Evolutionary conservation across 2,329 filamentous ascomycete genomes (phyloP), one percentile per base, ranked within the genome.

Genomic region (Arthrobotrys musiformis): DNA sequence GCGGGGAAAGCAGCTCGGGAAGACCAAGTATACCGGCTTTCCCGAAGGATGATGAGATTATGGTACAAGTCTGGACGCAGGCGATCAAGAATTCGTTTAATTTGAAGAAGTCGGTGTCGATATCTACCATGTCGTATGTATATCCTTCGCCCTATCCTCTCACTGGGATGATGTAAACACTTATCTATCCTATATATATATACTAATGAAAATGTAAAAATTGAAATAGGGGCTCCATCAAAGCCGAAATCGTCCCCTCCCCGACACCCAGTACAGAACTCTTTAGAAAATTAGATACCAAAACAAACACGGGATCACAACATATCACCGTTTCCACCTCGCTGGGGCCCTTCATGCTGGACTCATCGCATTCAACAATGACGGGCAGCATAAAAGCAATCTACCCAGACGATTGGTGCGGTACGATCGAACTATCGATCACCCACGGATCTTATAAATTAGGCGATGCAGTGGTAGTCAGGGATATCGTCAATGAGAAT

Each of bases 361-460:
- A 76, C 33, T 69, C 72, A 15, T 60, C 37, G 4, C 72, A 76
- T 30, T 50, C 64, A 4, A 76, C 72, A 2, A 35, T 35, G 37
- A 64, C 63, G 2, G 72, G 72, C 6, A 70, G 64, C 46, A 64
- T 76, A 22, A 70, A 76, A 33, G 37, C 58, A 22, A 50, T 40
- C 6, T 76, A 76, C 19, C 72, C 72, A 11, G 64, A 63, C 5
- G 72, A 76, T 17, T 76, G 72, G 72, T 76, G 72, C 33, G 72
- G 72, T 3, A 76, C 72, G 1, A 70, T 76, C 28, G 72, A 76
- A 35, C 37, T 76, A 11, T 63, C 50, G 1, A 13, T 68, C 2
- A 64, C 64, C 4, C 15, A 52, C 28, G 72, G 72, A 17, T 61
- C 62, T 9, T 76, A 76, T 33, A 62, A 70, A 33, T 17, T 70